Percentiles rank a stretch among this genome's conserved stretches.
phyloP scores from a whole-genome alignment of 1,284 basidiomycete genomes.

The Irpex sp. region DNA sequence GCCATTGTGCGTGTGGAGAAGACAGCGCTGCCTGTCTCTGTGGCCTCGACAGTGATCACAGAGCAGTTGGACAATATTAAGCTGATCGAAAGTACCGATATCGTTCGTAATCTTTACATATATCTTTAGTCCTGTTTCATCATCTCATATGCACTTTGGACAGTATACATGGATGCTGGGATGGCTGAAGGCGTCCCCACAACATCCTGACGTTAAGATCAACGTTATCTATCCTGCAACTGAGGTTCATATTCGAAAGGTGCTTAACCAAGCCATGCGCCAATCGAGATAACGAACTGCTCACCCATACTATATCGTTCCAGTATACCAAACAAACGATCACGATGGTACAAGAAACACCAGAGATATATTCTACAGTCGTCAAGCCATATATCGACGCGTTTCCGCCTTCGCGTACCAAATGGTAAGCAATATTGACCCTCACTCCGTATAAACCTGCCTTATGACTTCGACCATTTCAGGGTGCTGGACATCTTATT shows the following conservation, averaged over 20 bases:
- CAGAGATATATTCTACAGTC: conserved; percentile 63
- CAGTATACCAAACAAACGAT: conserved; percentile 80
- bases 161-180: conserved; percentile 44
- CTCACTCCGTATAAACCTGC: neutral
- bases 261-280: conserved; percentile 18
- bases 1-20: conserved; percentile 64
- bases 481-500: conserved; percentile 89
- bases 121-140: neutral
- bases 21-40: conserved; percentile 42
- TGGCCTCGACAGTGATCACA: conserved; percentile 18
- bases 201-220: conserved; percentile 51
- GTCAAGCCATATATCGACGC: conserved; percentile 78
- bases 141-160: neutral
- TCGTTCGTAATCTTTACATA: conserved; percentile 28
- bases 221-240: conserved; percentile 82
- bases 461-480: neutral
- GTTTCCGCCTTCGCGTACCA: conserved; percentile 71
- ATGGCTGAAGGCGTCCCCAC: conserved; percentile 33
- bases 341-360: conserved; percentile 79
- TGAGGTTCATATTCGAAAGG: conserved; percentile 79
- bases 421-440: conserved; percentile 63
- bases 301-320: no score
- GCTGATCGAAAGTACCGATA: conserved; percentile 42
- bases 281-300: neutral
- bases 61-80: conserved; percentile 29